A percentile compares a stretch with the other conserved stretches of the same genome.
phyloP scores from a whole-genome alignment of 768 basidiomycete genomes.

The Leccinum variicolor region DNA sequence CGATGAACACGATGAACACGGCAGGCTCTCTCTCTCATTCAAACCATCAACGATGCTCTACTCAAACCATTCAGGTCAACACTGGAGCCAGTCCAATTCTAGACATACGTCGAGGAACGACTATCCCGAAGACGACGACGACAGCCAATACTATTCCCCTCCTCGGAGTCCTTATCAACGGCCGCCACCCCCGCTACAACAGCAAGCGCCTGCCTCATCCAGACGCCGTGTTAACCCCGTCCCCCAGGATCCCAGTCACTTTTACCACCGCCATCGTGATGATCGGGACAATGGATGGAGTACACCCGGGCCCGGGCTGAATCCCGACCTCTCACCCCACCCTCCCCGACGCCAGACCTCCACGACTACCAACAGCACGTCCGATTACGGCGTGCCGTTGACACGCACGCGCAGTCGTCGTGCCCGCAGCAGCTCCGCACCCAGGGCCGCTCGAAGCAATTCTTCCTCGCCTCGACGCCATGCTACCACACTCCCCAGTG shows the following conservation, averaged over 20 bases:
- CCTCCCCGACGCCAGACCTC: constrained; percentile 19
- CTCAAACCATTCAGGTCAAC: not conserved
- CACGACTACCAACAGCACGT: constrained; percentile 12
- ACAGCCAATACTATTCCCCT: constrained; percentile 13
- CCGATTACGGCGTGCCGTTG: constrained; percentile 12
- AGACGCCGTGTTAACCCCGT: constrained; percentile 17
- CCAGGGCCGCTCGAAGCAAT: constrained; percentile 13
- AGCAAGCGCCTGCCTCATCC: constrained; percentile 1
- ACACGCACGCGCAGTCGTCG: constrained; percentile 15
- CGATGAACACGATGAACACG: constrained; percentile 1
- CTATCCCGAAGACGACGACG: constrained; percentile 13
- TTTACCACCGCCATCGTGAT: constrained; percentile 21
- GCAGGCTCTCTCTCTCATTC: not conserved
- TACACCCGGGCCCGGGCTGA: not conserved
- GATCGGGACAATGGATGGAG: constrained; percentile 17
- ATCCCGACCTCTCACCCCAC: constrained; percentile 13
- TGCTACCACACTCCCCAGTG: constrained; percentile 10
- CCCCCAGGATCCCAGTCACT: constrained; percentile 10
- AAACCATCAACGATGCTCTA: constrained; percentile 4
- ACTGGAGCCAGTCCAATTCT: not conserved
- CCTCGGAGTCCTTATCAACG: constrained; percentile 7
- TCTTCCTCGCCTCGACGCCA: constrained; percentile 22
- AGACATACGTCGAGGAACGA: constrained; percentile 2
- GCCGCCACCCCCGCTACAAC: not conserved
- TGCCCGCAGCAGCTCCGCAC: constrained; percentile 17